Base-by-base conservation (phyloP, 2,329 filamentous ascomycete genomes). In the Ceratocystiopsis brevicomis region DNA sequence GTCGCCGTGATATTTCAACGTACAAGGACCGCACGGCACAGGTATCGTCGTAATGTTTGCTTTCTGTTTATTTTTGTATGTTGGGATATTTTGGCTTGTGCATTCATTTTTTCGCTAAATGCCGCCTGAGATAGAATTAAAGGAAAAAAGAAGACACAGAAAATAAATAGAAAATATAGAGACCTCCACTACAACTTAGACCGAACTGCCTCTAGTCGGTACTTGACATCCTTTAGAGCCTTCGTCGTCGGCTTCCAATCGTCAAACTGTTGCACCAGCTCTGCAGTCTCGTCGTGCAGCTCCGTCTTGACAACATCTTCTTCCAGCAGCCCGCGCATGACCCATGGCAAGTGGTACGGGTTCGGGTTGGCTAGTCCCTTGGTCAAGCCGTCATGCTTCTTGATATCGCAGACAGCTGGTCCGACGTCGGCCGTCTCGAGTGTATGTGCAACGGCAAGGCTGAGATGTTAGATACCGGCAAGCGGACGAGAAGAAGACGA, bases 171-270 rank as follows among this genome's bases (percentile, higher is more conserved):
- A 43, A 18, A 35, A 39, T 6, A 37, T n/a, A n/a, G n/a, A n/a
- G n/a, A 10, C n/a, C 35, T 40, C 32, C 14, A 17, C 54, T 57
- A 76, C 17, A 95, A 63, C 61, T 86, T 92, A 40, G 85, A 94
- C 54, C 84, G 73, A 38, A 98, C 83, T 3, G 81, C 88, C 62
- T 96, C 90, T 17, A 98, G 66, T 48, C 90, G 71, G 60, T 92
- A 96, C 60, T 93, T 93, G 39, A 98, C 87, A 60, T 98, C 90
- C 62, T 90, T 94, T 45, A 98, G 62, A 38, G 82, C 82, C 63
- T 96, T 98, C 9, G 78, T 93, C 0, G 68, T 70, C 1, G 90
- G 90, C 55, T 81, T 87, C 90, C 90, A 98, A 43, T 83, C 76
- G 57, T 96, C 87, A 59, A 96, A 98, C 58, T 93, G 77, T 47